Conservation (phyloP, 495 filamentous ascomycete genomes). For the Neurospora pannonica region DNA sequence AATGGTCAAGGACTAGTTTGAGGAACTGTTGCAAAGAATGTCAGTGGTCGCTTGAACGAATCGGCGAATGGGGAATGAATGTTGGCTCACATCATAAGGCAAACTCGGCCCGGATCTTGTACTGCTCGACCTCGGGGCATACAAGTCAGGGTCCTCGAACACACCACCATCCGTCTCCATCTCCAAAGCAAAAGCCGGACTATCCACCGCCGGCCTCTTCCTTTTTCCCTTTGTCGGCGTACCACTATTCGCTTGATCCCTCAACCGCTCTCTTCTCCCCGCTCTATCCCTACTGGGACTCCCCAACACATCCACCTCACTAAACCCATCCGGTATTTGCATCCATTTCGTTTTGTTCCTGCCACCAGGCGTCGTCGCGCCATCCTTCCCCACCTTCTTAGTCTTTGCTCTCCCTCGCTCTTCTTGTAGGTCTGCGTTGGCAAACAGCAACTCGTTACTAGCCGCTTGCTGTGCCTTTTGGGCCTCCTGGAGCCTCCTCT, state of each 20-base stretch:
- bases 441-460: slow-evolving; percentile 43
- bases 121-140: neutral
- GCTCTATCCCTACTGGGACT: slow-evolving; percentile 34
- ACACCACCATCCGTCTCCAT: slow-evolving; percentile 18
- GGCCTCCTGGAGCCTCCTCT: slow-evolving; percentile 35
- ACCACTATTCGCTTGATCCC: slow-evolving; percentile 12
- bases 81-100: slow-evolving; percentile 28
- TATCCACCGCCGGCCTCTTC: slow-evolving; percentile 42
- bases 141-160: neutral
- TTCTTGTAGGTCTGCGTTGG: slow-evolving; percentile 41
- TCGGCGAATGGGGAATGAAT: neutral
- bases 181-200: slow-evolving; percentile 40
- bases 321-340: slow-evolving; percentile 43
- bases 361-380: slow-evolving; percentile 31
- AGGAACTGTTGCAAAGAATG: slow-evolving; percentile 23
- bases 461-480: slow-evolving; percentile 35
- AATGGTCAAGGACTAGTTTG: slow-evolving; percentile 34
- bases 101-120: neutral
- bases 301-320: slow-evolving; percentile 39
- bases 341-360: slow-evolving; percentile 30
- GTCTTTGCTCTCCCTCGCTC: slow-evolving; percentile 32
- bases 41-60: neutral
- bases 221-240: slow-evolving; percentile 42
- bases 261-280: slow-evolving; percentile 16
- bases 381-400: slow-evolving; percentile 23